phyloP scores from a whole-genome alignment of 768 basidiomycete species.

The Rhizopogon vesiculosus region DNA sequence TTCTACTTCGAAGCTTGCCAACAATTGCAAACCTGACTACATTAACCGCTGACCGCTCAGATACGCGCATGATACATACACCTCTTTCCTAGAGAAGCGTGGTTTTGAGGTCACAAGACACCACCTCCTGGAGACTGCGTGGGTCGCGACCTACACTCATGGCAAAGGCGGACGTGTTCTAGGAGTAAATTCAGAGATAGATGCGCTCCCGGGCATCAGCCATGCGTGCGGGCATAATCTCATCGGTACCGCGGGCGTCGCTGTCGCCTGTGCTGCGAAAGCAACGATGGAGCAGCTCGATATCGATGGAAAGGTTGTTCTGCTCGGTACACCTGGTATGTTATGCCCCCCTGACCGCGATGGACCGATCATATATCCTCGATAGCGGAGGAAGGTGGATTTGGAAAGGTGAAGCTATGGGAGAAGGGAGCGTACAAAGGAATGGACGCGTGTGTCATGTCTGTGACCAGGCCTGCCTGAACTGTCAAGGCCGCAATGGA shows the following conservation, averaged over 20 bases:
- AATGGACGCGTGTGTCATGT: slow-evolving; percentile 80
- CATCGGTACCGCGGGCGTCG: slow-evolving; percentile 73
- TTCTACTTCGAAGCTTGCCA: not conserved
- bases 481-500: slow-evolving; percentile 48
- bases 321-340: slow-evolving; percentile 76
- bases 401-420: slow-evolving; percentile 67
- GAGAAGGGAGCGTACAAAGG: slow-evolving; percentile 68
- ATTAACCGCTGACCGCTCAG: slow-evolving; percentile 27
- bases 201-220: slow-evolving; percentile 54
- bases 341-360: not conserved
- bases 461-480: slow-evolving; percentile 7
- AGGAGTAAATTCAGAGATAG: slow-evolving; percentile 83
- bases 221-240: slow-evolving; percentile 84
- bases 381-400: slow-evolving; percentile 74
- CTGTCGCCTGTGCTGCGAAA: slow-evolving; percentile 65
- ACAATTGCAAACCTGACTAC: not conserved
- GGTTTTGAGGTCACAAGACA: slow-evolving; percentile 63
- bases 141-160: slow-evolving; percentile 64
- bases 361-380: not conserved
- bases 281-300: slow-evolving; percentile 55
- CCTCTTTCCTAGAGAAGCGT: slow-evolving; percentile 58
- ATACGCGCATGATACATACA: slow-evolving; percentile 67
- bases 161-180: slow-evolving; percentile 66
- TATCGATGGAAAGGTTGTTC: slow-evolving; percentile 62
- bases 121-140: slow-evolving; percentile 66